Percentiles rank a stretch among this genome's conserved stretches.
These are phyloP conservation scores for Candida chauliodis DNA, from an alignment of 805 yeast genomes.

Conservation along the genomic window DNA sequence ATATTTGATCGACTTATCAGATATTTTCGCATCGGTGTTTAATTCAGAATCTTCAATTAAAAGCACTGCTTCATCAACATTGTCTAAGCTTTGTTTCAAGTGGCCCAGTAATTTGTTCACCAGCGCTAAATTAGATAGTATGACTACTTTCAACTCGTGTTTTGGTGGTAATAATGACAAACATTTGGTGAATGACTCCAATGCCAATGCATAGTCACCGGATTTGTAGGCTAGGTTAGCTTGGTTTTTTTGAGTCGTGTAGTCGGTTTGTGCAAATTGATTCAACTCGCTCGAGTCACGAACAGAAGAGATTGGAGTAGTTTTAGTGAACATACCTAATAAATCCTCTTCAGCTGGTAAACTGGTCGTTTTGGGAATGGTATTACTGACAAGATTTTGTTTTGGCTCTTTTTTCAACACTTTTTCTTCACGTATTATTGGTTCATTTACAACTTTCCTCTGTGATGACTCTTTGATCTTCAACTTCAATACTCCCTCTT, in stretches of 20 bases:
- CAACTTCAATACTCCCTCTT: background rate
- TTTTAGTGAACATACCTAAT: conserved; percentile 21
- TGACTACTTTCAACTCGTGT: conserved; percentile 65
- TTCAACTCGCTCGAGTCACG: conserved; percentile 23
- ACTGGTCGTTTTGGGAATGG: background rate
- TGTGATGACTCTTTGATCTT: background rate
- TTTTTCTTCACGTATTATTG: background rate
- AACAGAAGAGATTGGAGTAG: background rate
- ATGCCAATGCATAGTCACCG: conserved; percentile 80
- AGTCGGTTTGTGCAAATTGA: conserved; percentile 37
- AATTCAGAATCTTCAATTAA: conserved; percentile 28
- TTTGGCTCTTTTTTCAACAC: background rate
- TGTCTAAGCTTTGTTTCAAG: conserved; percentile 27
- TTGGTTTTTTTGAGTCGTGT: conserved; percentile 47
- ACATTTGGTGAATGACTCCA: conserved; percentile 53
- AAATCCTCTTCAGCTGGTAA: conserved; percentile 21
- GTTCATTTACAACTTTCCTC: background rate
- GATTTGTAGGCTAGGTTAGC: conserved; percentile 66
- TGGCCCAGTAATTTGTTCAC: conserved; percentile 14
- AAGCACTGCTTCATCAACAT: conserved; percentile 46
- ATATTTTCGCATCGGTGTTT: conserved; percentile 22
- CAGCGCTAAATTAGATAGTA: conserved; percentile 68
- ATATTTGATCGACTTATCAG: conserved; percentile 54
- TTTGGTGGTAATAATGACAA: conserved; percentile 50
- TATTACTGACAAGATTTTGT: background rate